Evolutionary conservation across 1,139 yeast genomes (phyloP).

Genomic region (Scheffersomyces lignicola): DNA sequence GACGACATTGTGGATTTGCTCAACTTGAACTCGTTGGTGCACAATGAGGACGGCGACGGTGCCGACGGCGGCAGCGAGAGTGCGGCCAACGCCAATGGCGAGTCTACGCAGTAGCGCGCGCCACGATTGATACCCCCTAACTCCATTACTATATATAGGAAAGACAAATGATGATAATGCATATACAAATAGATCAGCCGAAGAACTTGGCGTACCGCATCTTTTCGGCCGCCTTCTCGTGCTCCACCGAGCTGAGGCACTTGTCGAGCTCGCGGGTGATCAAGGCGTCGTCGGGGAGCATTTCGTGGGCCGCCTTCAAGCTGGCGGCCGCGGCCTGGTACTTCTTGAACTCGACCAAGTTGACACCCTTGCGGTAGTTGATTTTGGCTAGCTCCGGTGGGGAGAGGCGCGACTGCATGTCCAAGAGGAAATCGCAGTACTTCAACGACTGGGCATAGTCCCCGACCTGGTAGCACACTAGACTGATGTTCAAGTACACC

Average conservation of each 20-base stretch:
- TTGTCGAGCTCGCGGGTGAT: conserved; percentile 44
- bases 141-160: no score
- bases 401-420: conserved; percentile 33
- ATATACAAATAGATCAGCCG: conserved; percentile 5
- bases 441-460: conserved; percentile 47
- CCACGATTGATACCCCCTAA: no score
- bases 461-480: conserved; percentile 50
- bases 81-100: no score
- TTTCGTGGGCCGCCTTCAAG: conserved; percentile 42
- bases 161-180: neutral
- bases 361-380: conserved; percentile 58
- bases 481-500: conserved; percentile 58
- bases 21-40: neutral
- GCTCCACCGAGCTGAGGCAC: conserved; percentile 38
- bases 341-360: conserved; percentile 43
- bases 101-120: no score
- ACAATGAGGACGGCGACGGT: neutral
- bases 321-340: conserved; percentile 51
- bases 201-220: conserved; percentile 62
- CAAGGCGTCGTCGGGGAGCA: conserved; percentile 52
- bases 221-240: conserved; percentile 49
- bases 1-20: conserved; percentile 2
- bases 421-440: conserved; percentile 57
- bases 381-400: conserved; percentile 60
- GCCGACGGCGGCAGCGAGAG: neutral